Base-by-base conservation (phyloP, 2,329 filamentous ascomycete species). In the Neospermospora avenae region DNA sequence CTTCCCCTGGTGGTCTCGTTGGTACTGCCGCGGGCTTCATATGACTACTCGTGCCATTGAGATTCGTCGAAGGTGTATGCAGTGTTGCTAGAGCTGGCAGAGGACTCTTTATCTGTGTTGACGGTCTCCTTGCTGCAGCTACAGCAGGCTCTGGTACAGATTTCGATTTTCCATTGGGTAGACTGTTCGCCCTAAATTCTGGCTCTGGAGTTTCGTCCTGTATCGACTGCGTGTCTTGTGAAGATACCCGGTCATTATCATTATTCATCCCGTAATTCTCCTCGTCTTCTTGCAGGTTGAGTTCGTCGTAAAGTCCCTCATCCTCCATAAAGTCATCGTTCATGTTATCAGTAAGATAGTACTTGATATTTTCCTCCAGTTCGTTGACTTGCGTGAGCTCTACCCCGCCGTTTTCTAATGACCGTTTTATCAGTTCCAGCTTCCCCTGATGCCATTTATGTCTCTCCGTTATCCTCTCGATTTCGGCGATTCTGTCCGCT, bases 361-460 rank as follows among this genome's bases (percentile, higher is more conserved):
- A 97, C 69, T 88, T 88, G 74, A 99, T 98, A 73, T 86, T 88
- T 68, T 98, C 93, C 74, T 97, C 91, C 57, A 98, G 79, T 2
- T 95, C 90, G 65, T 85, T 88, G 67, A 99, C 93, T 73, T 95
- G 87, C 4, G 93, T 90, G 20, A 88, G 83, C 60, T 98, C 93
- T 67, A 98, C 84, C 64, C 88, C 91, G 59, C 92, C 93, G 72
- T 99, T 99, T 73, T 98, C 93, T 67, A 99, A 78, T 28, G 91
- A 90, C 67, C 95, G 86, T 70, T 93, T 85, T 70, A 98, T 86
- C 60, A 98, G 81, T 76, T 99, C 95, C 65, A 99, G 81, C 74
- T 96, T 96, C 65, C 86, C 85, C 72, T 96, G 90, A 73, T 99
- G 95, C 90, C 91, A 98, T 76, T 96, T 97, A 80, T 98, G 93